phyloP scores from a whole-genome alignment of 345 rosid species.

The Carallia brachiata region DNA sequence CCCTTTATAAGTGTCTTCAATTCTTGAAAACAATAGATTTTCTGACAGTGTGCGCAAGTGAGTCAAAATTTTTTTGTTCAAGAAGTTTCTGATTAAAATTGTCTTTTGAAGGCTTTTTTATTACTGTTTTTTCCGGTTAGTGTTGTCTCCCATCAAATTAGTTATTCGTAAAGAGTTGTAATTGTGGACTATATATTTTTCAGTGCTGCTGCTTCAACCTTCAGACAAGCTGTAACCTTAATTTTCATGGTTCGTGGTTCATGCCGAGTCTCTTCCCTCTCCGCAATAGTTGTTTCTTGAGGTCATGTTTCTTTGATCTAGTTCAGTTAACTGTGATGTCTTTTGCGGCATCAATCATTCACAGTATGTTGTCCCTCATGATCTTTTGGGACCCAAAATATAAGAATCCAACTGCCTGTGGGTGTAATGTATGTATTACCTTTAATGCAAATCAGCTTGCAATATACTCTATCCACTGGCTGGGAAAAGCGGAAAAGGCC shows the following conservation, averaged over 20 bases:
- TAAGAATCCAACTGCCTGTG: background rate
- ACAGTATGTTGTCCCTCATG: conserved; percentile 50
- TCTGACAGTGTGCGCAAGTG: conserved; percentile 92
- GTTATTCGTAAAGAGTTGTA: conserved; percentile 1
- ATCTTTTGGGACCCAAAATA: background rate
- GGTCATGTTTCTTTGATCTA: conserved; percentile 58
- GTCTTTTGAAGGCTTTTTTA: too few species aligned
- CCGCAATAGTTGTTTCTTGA: conserved; percentile 59
- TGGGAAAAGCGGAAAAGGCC: background rate
- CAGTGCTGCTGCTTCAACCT: conserved; percentile 99
- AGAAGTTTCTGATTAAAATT: background rate
- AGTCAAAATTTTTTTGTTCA: conserved; percentile 27
- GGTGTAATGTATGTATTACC: background rate
- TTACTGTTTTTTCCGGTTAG: background rate
- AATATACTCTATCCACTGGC: background rate
- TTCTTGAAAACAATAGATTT: conserved; percentile 73
- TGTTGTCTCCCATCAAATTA: background rate
- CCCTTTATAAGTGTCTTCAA: conserved; percentile 78
- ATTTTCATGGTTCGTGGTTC: conserved; percentile 78
- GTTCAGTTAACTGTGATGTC: conserved; percentile 75
- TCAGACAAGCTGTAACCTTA: conserved; percentile 96
- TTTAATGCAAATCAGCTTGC: background rate
- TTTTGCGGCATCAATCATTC: conserved; percentile 68
- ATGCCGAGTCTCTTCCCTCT: conserved; percentile 72
- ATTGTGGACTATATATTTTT: conserved; percentile 13